These are phyloP conservation scores for Metarhizium anisopliae DNA, from an alignment of 2,329 filamentous ascomycete genomes.

Conservation along the genomic window DNA sequence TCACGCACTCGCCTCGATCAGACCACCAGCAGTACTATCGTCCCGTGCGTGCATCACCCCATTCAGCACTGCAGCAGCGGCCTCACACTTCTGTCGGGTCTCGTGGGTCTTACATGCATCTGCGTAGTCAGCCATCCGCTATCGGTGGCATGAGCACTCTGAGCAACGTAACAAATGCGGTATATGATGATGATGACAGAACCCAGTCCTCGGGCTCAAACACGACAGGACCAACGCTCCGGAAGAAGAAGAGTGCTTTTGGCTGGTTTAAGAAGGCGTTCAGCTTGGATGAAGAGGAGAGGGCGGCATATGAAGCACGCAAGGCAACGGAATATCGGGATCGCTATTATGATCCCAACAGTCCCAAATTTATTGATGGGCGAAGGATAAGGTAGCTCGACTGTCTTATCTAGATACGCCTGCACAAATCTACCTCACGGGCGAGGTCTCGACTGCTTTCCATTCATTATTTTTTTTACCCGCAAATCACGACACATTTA, in stretches of 20 bases:
- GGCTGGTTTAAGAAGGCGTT: conserved; percentile 63
- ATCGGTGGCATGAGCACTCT: conserved; percentile 48
- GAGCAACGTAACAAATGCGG: conserved; percentile 43
- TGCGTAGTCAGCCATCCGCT: conserved; percentile 42
- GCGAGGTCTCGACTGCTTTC: neutral
- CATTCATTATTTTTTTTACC: neutral
- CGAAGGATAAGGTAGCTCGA: conserved; percentile 30
- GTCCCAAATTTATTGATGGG: conserved; percentile 48
- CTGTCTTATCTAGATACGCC: neutral
- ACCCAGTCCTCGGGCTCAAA: conserved; percentile 17
- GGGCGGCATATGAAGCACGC: conserved; percentile 47
- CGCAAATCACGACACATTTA: neutral
- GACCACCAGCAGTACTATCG: conserved; percentile 45
- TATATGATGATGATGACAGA: conserved; percentile 27
- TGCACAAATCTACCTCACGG: neutral
- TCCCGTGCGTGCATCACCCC: conserved; percentile 52
- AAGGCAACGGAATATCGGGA: conserved; percentile 36
- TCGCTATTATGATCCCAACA: conserved; percentile 40
- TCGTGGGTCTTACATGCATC: conserved; percentile 26
- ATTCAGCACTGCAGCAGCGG: conserved; percentile 53
- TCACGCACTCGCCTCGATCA: conserved; percentile 24
- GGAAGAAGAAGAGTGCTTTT: conserved; percentile 60
- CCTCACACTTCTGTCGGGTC: conserved; percentile 41
- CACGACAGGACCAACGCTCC: conserved; percentile 34
- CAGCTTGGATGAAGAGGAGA: conserved; percentile 54